Evolutionary conservation across 2,329 filamentous ascomycete genomes (phyloP).

Genomic region (Tolypocladium guangdongense): DNA sequence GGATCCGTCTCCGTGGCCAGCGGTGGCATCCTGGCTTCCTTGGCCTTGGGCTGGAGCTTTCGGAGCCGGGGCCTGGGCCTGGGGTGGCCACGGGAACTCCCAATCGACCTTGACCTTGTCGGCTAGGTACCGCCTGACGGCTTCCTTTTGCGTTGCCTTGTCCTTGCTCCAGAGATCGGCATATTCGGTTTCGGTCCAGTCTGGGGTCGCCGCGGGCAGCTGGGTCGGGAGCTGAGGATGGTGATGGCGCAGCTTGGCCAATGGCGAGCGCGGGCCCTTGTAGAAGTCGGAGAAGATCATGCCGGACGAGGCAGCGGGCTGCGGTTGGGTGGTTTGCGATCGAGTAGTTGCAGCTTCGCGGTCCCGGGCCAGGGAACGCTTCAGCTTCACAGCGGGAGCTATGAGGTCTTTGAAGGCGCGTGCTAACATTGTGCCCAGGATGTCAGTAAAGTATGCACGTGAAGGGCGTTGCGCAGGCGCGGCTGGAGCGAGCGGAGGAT

Average conservation of each 20-base stretch:
- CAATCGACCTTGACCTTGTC: conserved; percentile 48
- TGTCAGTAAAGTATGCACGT: neutral
- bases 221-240: conserved; percentile 17
- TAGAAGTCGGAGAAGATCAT: conserved; percentile 53
- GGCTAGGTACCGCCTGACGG: conserved; percentile 43
- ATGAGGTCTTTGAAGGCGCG: neutral
- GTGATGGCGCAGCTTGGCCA: conserved; percentile 37
- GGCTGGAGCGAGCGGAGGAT: neutral
- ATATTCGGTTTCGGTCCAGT: conserved; percentile 39
- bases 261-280: conserved; percentile 41
- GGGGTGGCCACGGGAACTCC: conserved; percentile 45
- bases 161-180: conserved; percentile 51
- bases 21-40: neutral
- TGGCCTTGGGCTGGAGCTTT: neutral
- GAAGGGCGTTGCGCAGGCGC: neutral
- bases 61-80: neutral
- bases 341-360: neutral
- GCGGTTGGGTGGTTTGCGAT: neutral
- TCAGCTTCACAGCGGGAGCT: neutral
- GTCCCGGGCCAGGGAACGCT: neutral
- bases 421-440: neutral
- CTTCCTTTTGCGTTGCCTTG: conserved; percentile 52
- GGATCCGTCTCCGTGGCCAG: neutral
- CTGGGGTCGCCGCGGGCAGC: conserved; percentile 17
- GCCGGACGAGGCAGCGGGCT: conserved; percentile 1